phyloP scores from a whole-genome alignment of 371 early-diverging fungal genomes.

The Dinochytrium kinnereticum region DNA sequence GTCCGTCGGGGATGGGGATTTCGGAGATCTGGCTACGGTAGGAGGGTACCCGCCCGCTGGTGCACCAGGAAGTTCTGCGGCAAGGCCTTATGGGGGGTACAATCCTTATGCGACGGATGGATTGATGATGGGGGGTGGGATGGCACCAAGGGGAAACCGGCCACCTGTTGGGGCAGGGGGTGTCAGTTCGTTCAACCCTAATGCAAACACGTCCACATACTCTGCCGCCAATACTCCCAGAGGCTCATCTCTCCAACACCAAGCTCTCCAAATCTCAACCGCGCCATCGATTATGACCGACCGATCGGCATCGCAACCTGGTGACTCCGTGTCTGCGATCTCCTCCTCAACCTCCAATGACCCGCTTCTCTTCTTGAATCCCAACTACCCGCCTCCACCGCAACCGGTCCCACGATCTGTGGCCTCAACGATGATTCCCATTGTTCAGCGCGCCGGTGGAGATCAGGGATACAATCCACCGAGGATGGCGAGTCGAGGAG shows the following conservation, averaged over 20 bases:
- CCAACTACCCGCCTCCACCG: background rate
- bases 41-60: background rate
- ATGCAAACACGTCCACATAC: background rate
- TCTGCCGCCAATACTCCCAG: background rate
- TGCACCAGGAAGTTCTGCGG: too few relatives aligned
- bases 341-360: background rate
- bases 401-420: background rate
- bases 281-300: background rate
- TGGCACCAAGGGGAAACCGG: too few relatives aligned
- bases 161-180: too few relatives aligned
- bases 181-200: too few relatives aligned
- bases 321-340: background rate
- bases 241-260: too few relatives aligned
- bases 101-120: conserved; percentile 8
- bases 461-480: too few relatives aligned
- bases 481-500: too few relatives aligned
- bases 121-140: background rate
- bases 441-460: too few relatives aligned
- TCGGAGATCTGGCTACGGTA: background rate
- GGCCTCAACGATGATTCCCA: background rate
- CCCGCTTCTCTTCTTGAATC: background rate
- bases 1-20: background rate
- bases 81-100: background rate
- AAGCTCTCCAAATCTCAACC: background rate
- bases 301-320: background rate